These are phyloP conservation scores for Aspergillus diversus DNA, from an alignment of 495 filamentous ascomycete genomes.

Conservation along the genomic window DNA sequence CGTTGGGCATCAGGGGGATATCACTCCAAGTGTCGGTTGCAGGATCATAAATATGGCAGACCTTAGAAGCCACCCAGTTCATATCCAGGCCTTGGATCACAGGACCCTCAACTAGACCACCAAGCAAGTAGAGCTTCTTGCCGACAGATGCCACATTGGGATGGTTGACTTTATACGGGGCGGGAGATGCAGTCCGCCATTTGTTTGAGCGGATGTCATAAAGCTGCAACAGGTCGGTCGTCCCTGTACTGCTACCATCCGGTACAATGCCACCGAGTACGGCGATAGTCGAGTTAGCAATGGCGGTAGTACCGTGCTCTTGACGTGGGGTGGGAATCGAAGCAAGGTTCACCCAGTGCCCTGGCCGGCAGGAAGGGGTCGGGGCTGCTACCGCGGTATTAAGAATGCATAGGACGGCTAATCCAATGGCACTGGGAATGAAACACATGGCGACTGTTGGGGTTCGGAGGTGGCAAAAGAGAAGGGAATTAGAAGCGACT, in stretches of 20 bases:
- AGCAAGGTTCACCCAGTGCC: conserved; percentile 4
- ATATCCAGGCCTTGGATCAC: not conserved
- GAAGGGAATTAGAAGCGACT: not conserved
- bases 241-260: not conserved
- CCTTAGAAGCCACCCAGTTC: conserved; percentile 9
- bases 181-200: conserved; percentile 1
- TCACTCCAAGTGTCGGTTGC: conserved; percentile 7
- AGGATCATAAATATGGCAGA: conserved; percentile 1
- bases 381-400: not conserved
- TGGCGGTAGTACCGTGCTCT: conserved; percentile 4
- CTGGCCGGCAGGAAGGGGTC: not conserved
- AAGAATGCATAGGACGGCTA: not conserved
- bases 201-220: conserved; percentile 2
- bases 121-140: conserved; percentile 1
- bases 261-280: not conserved
- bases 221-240: conserved; percentile 10
- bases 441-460: not conserved
- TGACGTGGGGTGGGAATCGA: conserved; percentile 7
- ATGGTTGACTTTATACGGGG: not conserved
- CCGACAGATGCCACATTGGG: not conserved
- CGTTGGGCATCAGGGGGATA: not conserved
- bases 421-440: not conserved
- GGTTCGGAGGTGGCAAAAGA: not conserved
- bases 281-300: conserved; percentile 8
- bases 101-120: conserved; percentile 1